phyloP scores from a whole-genome alignment of 228 moss, liverwort and hornwort species.

The Sphagnum fallax region DNA sequence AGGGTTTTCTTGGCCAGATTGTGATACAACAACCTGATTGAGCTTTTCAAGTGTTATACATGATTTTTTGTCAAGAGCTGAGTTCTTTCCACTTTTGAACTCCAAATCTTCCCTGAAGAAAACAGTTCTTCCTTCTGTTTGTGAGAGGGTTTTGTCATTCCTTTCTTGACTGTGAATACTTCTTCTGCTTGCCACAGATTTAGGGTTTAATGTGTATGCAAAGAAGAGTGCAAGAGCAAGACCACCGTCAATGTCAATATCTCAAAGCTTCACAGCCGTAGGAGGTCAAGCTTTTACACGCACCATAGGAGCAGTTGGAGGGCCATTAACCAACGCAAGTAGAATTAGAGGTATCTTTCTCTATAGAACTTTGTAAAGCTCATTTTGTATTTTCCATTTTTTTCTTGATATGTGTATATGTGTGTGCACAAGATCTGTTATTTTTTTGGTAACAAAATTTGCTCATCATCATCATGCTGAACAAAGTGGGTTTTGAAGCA shows the following conservation, averaged over 20 bases:
- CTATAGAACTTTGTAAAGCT: background rate
- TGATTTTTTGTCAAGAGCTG: background rate
- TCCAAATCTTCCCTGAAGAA: background rate
- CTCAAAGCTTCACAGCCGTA: constrained; percentile 47
- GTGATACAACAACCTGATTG: background rate
- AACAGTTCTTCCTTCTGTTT: background rate
- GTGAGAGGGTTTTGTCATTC: background rate
- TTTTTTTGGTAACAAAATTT: background rate
- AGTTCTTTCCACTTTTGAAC: background rate
- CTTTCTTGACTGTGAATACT: background rate
- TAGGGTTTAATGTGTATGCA: constrained; percentile 29
- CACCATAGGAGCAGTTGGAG: constrained; percentile 37
- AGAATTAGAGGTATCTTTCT: constrained; percentile 40
- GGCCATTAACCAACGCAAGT: constrained; percentile 24
- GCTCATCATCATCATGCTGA: background rate
- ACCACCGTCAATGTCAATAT: constrained; percentile 72
- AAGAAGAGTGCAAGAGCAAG: constrained; percentile 34
- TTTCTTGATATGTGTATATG: too few species aligned
- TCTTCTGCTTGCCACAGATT: constrained; percentile 20
- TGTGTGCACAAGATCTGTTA: too few species aligned
- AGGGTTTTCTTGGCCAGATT: background rate
- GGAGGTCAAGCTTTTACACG: constrained; percentile 38
- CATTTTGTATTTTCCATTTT: background rate
- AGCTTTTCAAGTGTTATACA: background rate
- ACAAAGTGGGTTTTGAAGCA: background rate